Conservation (phyloP, 2,329 filamentous ascomycete genomes). For the Cladosporium colombiae region DNA sequence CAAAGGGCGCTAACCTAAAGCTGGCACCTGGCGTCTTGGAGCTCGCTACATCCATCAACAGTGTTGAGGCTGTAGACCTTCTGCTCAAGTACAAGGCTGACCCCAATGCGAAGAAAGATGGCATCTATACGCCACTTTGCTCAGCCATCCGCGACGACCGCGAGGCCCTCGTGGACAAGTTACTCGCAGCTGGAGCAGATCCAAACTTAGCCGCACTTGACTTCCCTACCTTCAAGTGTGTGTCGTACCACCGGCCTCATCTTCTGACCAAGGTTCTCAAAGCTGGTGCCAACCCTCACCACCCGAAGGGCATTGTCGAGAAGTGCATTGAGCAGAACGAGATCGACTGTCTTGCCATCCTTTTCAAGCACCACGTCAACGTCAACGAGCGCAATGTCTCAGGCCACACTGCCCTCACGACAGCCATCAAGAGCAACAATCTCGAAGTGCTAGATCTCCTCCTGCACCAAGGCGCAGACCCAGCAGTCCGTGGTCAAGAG, state of each 20-base stretch:
- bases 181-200: slow-evolving; percentile 56
- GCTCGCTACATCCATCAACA: slow-evolving; percentile 63
- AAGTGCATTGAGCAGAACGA: slow-evolving; percentile 64
- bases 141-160: slow-evolving; percentile 68
- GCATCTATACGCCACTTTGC: slow-evolving; percentile 68
- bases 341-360: slow-evolving; percentile 60
- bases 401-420: slow-evolving; percentile 64
- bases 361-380: slow-evolving; percentile 61
- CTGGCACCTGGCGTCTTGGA: slow-evolving; percentile 67
- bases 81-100: slow-evolving; percentile 62
- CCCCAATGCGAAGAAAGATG: slow-evolving; percentile 64
- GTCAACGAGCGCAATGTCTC: slow-evolving; percentile 61
- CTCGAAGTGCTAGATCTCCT: slow-evolving; percentile 62
- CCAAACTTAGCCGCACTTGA: slow-evolving; percentile 60
- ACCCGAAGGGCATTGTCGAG: slow-evolving; percentile 66
- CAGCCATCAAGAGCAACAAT: slow-evolving; percentile 63
- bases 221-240: slow-evolving; percentile 68
- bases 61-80: slow-evolving; percentile 61
- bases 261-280: slow-evolving; percentile 61
- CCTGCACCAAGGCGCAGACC: slow-evolving; percentile 60
- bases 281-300: slow-evolving; percentile 60
- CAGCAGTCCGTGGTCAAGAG: slow-evolving; percentile 64
- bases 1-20: slow-evolving; percentile 57
- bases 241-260: slow-evolving; percentile 65
- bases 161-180: slow-evolving; percentile 60